A percentile compares a stretch with the other conserved stretches of the same genome.
phyloP scores from a whole-genome alignment of 1,284 basidiomycete genomes.

The Jaminaea rosea region DNA sequence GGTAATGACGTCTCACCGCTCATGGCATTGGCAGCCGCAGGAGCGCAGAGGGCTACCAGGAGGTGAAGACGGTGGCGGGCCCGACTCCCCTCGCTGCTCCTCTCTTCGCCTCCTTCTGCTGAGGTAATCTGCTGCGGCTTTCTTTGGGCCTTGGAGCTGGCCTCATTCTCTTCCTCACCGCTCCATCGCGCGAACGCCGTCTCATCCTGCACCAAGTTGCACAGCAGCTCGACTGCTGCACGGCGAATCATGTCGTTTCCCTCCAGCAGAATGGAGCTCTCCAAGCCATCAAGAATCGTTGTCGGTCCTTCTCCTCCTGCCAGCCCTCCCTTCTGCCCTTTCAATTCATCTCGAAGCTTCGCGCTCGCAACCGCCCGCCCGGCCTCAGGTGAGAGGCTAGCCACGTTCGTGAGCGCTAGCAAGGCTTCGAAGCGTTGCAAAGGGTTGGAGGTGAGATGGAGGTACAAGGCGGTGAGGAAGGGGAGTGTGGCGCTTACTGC shows the following conservation, averaged over 20 bases:
- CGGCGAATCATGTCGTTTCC: constrained; percentile 73
- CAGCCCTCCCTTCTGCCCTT: too few relatives aligned
- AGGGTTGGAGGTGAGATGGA: constrained; percentile 55
- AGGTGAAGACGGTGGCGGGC: neutral
- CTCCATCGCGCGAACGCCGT: constrained; percentile 62
- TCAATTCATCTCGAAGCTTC: too few relatives aligned
- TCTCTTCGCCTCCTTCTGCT: too few relatives aligned
- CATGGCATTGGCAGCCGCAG: neutral
- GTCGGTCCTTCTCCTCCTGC: neutral
- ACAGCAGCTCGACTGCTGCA: constrained; percentile 82
- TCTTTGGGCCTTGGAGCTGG: neutral
- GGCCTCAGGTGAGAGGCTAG: constrained; percentile 36
- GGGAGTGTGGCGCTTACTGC: constrained; percentile 10
- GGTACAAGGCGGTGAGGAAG: constrained; percentile 18
- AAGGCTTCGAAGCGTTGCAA: constrained; percentile 82
- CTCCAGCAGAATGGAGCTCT: constrained; percentile 62
- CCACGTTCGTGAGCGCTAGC: constrained; percentile 91
- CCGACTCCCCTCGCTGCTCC: too few relatives aligned
- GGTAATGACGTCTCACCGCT: neutral
- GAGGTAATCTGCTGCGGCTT: too few relatives aligned
- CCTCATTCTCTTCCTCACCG: constrained; percentile 21
- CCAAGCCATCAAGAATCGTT: constrained; percentile 6
- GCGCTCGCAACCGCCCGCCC: neutral
- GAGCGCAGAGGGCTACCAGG: constrained; percentile 5
- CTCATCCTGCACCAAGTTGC: constrained; percentile 76